Conservation (phyloP, 2,329 filamentous ascomycete species). For the Botrytis aclada region DNA sequence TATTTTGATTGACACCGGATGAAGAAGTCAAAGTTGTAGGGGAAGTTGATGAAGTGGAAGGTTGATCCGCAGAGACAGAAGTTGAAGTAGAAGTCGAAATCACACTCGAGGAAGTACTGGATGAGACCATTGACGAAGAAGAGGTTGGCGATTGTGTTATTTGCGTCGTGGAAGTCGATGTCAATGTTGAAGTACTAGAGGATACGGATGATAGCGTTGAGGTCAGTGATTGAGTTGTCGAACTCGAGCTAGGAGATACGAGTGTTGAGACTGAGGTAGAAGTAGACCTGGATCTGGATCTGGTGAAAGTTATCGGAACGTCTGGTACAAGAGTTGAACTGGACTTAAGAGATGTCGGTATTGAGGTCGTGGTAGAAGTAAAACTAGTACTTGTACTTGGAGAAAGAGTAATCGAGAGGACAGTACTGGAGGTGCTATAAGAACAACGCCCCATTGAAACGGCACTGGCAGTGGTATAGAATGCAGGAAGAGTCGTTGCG, state of each 20-base stretch:
- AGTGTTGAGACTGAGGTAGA: neutral
- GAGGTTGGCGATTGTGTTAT: neutral
- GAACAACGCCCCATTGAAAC: neutral
- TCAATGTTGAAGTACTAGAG: neutral
- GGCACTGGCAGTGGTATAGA: neutral
- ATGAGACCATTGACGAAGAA: neutral
- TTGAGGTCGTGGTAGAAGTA: too few relatives aligned
- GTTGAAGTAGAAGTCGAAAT: neutral
- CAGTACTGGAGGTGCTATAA: neutral
- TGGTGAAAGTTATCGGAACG: neutral
- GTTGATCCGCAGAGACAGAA: rapidly evolving
- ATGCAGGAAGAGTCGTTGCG: neutral
- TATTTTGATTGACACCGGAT: neutral
- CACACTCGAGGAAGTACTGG: neutral
- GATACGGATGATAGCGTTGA: neutral
- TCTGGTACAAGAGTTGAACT: neutral
- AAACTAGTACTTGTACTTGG: neutral
- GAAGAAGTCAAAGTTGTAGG: too few relatives aligned
- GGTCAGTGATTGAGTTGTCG: neutral
- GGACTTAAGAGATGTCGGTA: too few relatives aligned
- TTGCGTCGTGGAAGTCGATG: neutral
- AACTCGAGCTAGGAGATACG: neutral
- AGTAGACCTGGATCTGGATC: too few relatives aligned
- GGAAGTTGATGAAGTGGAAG: neutral
- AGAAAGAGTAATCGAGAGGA: neutral